These are phyloP conservation scores for Celoporthe dispersa DNA, from an alignment of 2,329 filamentous ascomycete genomes.

Conservation along the genomic window DNA sequence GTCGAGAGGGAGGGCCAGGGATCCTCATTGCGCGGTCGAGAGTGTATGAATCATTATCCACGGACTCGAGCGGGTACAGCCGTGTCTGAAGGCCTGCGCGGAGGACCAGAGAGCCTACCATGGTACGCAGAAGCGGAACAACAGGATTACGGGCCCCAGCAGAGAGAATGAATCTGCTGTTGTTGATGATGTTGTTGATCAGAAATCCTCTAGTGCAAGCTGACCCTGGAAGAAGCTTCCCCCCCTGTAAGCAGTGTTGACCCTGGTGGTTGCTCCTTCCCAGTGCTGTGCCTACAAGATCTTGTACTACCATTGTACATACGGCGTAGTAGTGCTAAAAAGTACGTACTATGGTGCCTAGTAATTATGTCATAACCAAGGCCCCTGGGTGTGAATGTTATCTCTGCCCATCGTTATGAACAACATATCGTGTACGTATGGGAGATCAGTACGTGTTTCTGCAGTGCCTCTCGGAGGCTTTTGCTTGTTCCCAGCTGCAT, in stretches of 20 bases:
- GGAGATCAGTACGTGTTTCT: not conserved
- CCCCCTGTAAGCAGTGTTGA: no score
- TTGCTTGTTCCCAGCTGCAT: not conserved
- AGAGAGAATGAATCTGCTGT: no score
- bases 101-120: not conserved
- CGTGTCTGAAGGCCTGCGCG: not conserved
- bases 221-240: no score
- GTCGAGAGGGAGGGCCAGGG: not conserved
- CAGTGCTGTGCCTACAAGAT: not conserved
- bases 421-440: not conserved
- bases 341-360: no score
- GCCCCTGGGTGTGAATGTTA: no score
- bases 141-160: no score
- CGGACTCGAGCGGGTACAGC: not conserved
- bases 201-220: no score
- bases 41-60: constrained; percentile 15
- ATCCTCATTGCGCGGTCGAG: not conserved
- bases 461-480: not conserved
- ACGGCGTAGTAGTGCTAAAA: no score
- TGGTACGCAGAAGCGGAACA: no score
- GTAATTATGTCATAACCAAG: no score
- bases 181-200: not conserved
- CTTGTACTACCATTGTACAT: not conserved
- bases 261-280: not conserved
- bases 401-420: no score